Base-by-base conservation (phyloP, 1,284 basidiomycete species). In the Naganishia sp. region DNA sequence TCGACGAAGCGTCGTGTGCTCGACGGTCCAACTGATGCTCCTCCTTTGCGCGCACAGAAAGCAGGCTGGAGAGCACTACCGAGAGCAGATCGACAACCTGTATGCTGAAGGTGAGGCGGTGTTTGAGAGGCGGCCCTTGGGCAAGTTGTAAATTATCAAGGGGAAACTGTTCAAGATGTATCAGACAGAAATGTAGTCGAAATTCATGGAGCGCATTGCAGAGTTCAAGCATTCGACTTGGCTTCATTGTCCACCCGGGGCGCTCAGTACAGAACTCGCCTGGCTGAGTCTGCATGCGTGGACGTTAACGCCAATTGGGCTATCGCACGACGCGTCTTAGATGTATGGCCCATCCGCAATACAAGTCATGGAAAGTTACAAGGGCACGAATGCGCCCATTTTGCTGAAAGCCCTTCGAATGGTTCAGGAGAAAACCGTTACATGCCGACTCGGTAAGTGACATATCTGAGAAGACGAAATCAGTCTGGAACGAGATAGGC, bases 401-500 rank as follows among this genome's bases (percentile, higher is more conserved):
- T 46, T 39, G 32, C 39, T 43, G 32, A 35, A 52, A 23, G 31
- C 23, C 7, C 6, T n/a, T 6, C 5, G 11, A 25, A 10, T 21
- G 18, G 18, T 6, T 3, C 18, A 51, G 21, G 25, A 23, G 11
- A 6, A 6, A 28, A 28, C 17, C 11, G 58, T 71, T 69, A 79
- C 78, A 79, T 79, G 70, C 78, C 78, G 57, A 79, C 78, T 49
- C 78, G 74, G 68, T 79, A 79, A 31, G 78, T 79, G 65, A 79
- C 76, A 68, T 79, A 79, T 68, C 77, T 79, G 65, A 17, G 21
- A 28, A 11, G 9, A 17, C 18, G 39, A 25, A 25, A n/a, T 43
- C 41, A 50, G 45, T 55, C 3, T 21, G 17, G 18, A 39, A 11
- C 13, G 21, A n/a, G 23, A 42, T 1, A 17, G 0, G 25, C 2